Evolutionary conservation across 2,329 filamentous ascomycete genomes (phyloP).

Genomic region (Colletotrichum noveboracense): DNA sequence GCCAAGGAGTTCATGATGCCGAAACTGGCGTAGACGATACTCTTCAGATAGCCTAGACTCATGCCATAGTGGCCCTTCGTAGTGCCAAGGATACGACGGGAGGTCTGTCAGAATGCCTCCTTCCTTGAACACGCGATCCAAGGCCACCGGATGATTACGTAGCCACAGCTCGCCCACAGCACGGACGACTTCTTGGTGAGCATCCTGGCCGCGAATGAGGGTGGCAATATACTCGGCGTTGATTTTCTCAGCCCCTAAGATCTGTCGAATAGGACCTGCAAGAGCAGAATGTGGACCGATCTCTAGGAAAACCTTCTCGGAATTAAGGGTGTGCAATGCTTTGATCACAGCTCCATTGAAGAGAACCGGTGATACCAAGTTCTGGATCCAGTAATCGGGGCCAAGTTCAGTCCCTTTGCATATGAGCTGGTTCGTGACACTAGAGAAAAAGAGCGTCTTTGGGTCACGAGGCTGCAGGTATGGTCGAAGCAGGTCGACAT

Average conservation of each 20-base stretch:
- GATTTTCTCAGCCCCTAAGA: slow-evolving; percentile 29
- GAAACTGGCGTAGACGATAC: neutral
- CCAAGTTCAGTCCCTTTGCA: neutral
- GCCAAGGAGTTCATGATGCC: slow-evolving; percentile 5
- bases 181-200: neutral
- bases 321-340: neutral
- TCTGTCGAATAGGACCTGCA: slow-evolving; percentile 15
- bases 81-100: neutral
- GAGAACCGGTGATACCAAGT: neutral
- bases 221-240: neutral
- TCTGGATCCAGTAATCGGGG: neutral
- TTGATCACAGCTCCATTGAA: neutral
- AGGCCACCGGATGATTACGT: neutral
- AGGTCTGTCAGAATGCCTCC: neutral
- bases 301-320: neutral
- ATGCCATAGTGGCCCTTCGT: neutral
- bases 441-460: slow-evolving; percentile 15
- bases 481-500: slow-evolving; percentile 41
- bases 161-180: slow-evolving; percentile 16
- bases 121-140: neutral
- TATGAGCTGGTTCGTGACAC: slow-evolving; percentile 33
- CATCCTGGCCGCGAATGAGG: slow-evolving; percentile 11
- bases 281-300: slow-evolving; percentile 7
- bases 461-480: slow-evolving; percentile 12
- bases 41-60: neutral